These are phyloP conservation scores for Fusarium fujikuroi DNA, from an alignment of 2,329 filamentous ascomycete species.

Conservation along the genomic window DNA sequence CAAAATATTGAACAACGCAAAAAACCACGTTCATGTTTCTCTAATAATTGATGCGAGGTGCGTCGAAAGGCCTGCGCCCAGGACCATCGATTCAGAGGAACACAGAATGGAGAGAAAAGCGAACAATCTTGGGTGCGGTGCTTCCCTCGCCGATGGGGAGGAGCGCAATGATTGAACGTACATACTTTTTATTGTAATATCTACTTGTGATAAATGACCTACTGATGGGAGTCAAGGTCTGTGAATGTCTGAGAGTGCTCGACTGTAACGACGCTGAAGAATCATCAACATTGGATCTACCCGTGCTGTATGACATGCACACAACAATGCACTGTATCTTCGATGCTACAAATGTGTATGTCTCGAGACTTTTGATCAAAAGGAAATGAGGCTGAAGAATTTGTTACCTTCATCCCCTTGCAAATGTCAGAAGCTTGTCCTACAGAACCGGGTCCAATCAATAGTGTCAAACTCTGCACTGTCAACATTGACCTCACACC, in stretches of 20 bases:
- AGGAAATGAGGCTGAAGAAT: background rate
- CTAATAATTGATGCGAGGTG: conserved; percentile 60
- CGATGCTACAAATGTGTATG: too few relatives aligned
- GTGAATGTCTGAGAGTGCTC: background rate
- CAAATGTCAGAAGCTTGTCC: background rate
- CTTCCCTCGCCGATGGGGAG: conserved; percentile 62
- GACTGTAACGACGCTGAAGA: background rate
- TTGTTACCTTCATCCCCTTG: background rate
- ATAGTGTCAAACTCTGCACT: background rate
- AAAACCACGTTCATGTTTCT: conserved; percentile 56
- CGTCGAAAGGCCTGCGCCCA: conserved; percentile 55
- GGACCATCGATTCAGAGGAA: conserved; percentile 59
- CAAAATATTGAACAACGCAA: conserved; percentile 61
- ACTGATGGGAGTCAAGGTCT: background rate
- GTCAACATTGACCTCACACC: background rate
- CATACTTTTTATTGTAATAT: too few relatives aligned
- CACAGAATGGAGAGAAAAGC: conserved; percentile 64
- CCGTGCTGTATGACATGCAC: background rate
- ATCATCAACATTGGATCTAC: background rate
- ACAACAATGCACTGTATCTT: background rate
- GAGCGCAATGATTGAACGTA: conserved; percentile 71
- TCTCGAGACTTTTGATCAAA: background rate
- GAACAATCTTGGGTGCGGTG: conserved; percentile 71
- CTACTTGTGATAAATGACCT: conserved; percentile 15
- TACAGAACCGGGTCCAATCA: background rate